A percentile compares a stretch with the other conserved stretches of the same genome.
These are phyloP conservation scores for Corinectria fuckeliana DNA, from an alignment of 2,329 filamentous ascomycete genomes.

Conservation along the genomic window DNA sequence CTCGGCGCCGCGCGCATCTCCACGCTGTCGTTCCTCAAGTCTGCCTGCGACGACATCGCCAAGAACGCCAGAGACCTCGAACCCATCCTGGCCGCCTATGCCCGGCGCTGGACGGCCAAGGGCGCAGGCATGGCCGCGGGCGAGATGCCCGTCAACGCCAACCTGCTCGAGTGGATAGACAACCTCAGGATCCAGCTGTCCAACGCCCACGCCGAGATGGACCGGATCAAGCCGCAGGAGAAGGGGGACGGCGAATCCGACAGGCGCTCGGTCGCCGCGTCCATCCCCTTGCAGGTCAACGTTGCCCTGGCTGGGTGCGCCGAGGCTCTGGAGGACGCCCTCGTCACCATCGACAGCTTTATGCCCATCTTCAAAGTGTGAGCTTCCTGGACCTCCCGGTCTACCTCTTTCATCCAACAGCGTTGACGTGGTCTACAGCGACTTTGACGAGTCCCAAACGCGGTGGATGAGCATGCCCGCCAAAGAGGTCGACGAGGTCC, in stretches of 20 bases:
- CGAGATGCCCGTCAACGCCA: constrained; percentile 24
- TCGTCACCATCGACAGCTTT: constrained; percentile 10
- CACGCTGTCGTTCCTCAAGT: constrained; percentile 20
- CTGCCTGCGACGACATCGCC: constrained; percentile 19
- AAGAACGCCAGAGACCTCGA: constrained; percentile 23
- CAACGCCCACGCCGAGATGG: background rate
- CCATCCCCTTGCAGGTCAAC: constrained; percentile 23
- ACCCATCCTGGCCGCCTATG: constrained; percentile 24
- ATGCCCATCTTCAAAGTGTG: constrained; percentile 32
- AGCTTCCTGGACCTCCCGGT: background rate
- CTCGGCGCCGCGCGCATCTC: constrained; percentile 25
- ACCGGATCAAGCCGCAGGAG: background rate
- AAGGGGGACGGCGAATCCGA: background rate
- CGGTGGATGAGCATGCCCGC: constrained; percentile 23
- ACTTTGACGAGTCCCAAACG: constrained; percentile 28
- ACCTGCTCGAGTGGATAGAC: constrained; percentile 20
- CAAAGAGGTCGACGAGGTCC: background rate
- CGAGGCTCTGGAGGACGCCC: constrained; percentile 14
- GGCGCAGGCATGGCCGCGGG: constrained; percentile 9
- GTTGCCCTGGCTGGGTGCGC: constrained; percentile 3
- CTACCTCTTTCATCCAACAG: background rate
- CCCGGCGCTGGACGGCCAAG: constrained; percentile 19
- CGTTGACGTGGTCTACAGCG: constrained; percentile 7
- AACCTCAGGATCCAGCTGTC: constrained; percentile 4
- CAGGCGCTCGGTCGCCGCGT: background rate